These are phyloP conservation scores for Acanthochlamys bracteata DNA, from an alignment of 106 monocot genomes.

Conservation along the genomic window DNA sequence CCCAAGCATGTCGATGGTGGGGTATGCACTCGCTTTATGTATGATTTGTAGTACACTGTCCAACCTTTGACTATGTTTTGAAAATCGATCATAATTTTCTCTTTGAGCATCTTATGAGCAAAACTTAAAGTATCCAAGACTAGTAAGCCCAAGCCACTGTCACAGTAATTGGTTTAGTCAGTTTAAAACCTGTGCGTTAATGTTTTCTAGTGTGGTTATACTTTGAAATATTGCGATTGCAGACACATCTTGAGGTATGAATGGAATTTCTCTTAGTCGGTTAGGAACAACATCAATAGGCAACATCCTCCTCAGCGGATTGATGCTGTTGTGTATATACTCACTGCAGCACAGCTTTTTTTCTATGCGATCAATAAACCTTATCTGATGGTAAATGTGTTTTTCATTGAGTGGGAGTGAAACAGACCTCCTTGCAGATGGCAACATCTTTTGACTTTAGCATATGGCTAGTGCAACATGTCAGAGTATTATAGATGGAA, in stretches of 20 bases:
- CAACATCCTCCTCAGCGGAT: conserved; percentile 63
- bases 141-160: neutral
- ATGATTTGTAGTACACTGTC: neutral
- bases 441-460: too few species aligned
- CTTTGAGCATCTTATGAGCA: neutral
- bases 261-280: conserved; percentile 49
- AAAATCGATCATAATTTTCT: too few species aligned
- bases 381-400: conserved; percentile 37
- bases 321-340: conserved; percentile 51
- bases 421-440: too few species aligned
- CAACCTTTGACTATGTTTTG: too few species aligned
- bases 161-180: neutral
- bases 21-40: conserved; percentile 29
- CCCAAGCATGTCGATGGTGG: conserved; percentile 50
- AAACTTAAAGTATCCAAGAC: neutral
- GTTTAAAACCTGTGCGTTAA: too few species aligned
- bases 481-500: too few species aligned
- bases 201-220: neutral
- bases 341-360: conserved; percentile 47
- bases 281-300: conserved; percentile 33
- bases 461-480: too few species aligned
- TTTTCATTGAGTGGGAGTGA: too few species aligned
- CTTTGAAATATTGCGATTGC: conserved; percentile 5
- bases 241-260: conserved; percentile 46
- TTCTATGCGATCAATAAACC: conserved; percentile 71